Evolutionary conservation across 2,329 filamentous ascomycete species (phyloP), one percentile per base, ranked within the genome.

Genomic region (Aspergillus aculeatus): DNA sequence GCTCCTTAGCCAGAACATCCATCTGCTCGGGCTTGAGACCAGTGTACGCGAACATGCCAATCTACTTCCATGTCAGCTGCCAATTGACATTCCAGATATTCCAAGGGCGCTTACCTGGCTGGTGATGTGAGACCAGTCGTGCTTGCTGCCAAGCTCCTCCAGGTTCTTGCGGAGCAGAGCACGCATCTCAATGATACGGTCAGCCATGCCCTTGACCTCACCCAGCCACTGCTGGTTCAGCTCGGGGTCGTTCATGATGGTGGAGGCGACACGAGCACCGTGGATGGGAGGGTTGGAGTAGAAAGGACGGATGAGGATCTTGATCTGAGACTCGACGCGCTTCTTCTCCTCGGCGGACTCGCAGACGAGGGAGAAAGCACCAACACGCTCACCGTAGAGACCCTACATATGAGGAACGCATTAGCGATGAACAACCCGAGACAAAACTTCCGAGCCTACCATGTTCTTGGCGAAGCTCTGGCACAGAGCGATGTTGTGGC

Each of bases 381-480:
- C 95, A 62, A 96, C 92, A 81, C 95, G 94, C 85, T 99, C 95
- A 75, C 95, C 95, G 77, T 99, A 98, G 64, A 99, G 91, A 81
- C 95, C 95, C 89, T 91, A 60, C 19, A 32, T 12, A 21, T 50
- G 19, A 21, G 31, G 5, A 21, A 44, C 14, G 23, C 19, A 21
- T 61, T 57, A 51, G 24, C 24, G 6, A 16, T 49, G 19, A 26
- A 48, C 47, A 60, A 58, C 59, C 32, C 16, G 4, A 26, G 12
- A 12, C 19, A 1, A 26, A 12, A 10, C 7, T 6, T 47, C 48
- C 24, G 3, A 26, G 66, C 82, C 68, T 78, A 91, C 89, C 94
- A 99, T 98, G 86, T 99, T 99, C 89, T 98, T 98, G 77, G 94
- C 94, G 78, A 98, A 98, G 56, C 90, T 95, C 83, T 98, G 94